Conservation (phyloP, 2,329 filamentous ascomycete species). For the Aspergillus sp. region DNA sequence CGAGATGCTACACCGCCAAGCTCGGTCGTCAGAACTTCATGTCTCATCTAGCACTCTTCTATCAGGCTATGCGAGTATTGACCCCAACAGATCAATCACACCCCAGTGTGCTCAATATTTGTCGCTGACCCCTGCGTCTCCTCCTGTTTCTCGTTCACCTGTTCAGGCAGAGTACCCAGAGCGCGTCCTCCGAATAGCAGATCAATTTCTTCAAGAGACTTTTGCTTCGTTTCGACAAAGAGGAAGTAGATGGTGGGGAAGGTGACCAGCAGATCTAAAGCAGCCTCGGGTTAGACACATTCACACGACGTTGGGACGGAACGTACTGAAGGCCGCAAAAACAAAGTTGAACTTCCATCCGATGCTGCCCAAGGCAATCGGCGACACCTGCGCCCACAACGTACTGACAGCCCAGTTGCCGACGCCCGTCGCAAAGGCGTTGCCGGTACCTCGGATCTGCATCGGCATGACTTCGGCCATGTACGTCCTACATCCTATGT, state of each 20-base stretch:
- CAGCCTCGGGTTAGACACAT: not conserved
- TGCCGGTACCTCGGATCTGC: constrained; percentile 60
- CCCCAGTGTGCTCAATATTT: constrained; percentile 15
- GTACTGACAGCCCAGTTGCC: constrained; percentile 61
- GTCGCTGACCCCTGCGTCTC: constrained; percentile 9
- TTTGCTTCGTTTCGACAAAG: constrained; percentile 55
- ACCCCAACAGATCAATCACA: not conserved
- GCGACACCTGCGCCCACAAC: constrained; percentile 58
- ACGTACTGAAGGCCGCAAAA: constrained; percentile 51
- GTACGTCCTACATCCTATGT: constrained; percentile 54
- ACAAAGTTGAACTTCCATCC: constrained; percentile 58
- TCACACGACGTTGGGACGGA: not conserved
- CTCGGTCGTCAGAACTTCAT: no score
- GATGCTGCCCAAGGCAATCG: constrained; percentile 49
- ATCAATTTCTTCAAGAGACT: constrained; percentile 58
- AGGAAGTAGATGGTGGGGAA: constrained; percentile 49
- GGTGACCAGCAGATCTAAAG: constrained; percentile 32
- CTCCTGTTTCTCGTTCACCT: constrained; percentile 18
- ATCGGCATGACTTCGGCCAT: constrained; percentile 66
- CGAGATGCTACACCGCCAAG: no score
- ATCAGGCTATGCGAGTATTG: no score
- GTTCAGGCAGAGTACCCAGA: constrained; percentile 46
- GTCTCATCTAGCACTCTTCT: no score
- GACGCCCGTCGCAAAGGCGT: constrained; percentile 56
- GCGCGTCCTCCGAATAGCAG: constrained; percentile 54